Base-by-base conservation (phyloP, 495 filamentous ascomycete species). In the Xylaria longipes region DNA sequence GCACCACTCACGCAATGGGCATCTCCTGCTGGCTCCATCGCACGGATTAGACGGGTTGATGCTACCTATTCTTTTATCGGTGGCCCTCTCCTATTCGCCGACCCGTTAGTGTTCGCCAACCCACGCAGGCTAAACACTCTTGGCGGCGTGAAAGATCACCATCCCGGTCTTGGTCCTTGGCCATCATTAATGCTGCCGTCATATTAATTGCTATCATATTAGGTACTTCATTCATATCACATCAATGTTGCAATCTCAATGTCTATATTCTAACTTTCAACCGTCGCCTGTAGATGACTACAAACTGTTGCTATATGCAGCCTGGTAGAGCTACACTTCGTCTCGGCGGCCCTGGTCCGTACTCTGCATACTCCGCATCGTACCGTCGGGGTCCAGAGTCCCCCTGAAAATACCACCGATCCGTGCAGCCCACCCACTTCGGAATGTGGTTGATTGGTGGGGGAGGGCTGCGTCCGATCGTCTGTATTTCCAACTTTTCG, bases 391-490 rank as follows among this genome's bases (percentile, higher is more conserved):
- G 56, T 64, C 22, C 46, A 39, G 27, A 15, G 29, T 41, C 17
- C 37, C 66, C 66, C 66, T 61, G 54, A 48, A 70, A 31, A 7
- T 22, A 25, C 31, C 25, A 43, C 69, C 60, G 48, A 65, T 37
- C 61, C 35, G 69, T 46, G 41, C 46, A n/a, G 33, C 33, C 43
- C 17, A 61, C 45, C 39, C 61, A 37, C n/a, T 48, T 70, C 72
- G 75, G 74, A 63, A 79, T 79, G 75, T 62, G 73, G 73, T 73
- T 77, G 77, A n/a, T 57, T 71, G 71, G 75, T 73, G 57, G 77
- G 68, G 70, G 68, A 56, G 70, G 73, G 65, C 70, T 73, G 69
- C 75, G 71, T 75, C 66, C 65, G 71, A 76, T 76, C 63, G 71
- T 78, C 68, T 74, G 70, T 77, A 63, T 69, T 72, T 70, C 71